Evolutionary conservation across 768 basidiomycete species (phyloP), one percentile per base, ranked within the genome.

Genomic region (Trametes coccinea): DNA sequence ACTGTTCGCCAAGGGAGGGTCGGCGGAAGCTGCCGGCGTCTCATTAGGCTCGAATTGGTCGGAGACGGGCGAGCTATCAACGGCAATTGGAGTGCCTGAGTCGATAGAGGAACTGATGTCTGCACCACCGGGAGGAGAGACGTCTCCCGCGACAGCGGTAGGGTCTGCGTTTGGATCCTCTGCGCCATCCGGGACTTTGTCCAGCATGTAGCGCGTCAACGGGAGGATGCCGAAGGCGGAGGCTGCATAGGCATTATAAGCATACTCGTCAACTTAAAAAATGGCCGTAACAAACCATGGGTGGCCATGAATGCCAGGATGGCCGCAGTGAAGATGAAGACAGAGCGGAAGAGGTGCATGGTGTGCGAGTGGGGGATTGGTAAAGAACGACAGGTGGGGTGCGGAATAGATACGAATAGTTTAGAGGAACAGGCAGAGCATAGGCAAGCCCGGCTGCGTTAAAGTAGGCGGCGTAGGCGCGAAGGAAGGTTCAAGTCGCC

Each of bases 401-500:
- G 30, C 61, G 47, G 44, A 63, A 67, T 47, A 65, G 66, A 34
- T 59, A 59, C 57, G 56, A 69, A 46, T 61, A 69, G 37, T 57
- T 51, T 33, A 57, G 61, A 44, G 40, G 64, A 43, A 58, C 62
- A 53, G 40, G 34, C 5, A 11, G 17, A 17, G 53, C 51, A n/a
- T 48, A 46, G 11, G 46, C 16, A 39, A 57, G 56, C 41, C 52
- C 53, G 59, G 41, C 40, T 50, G 17, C 22, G 11, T 27, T 41
- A 29, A 40, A n/a, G 55, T 39, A 56, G 43, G 44, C 61, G 39
- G 49, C 61, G 34, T 33, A 62, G 48, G 34, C 34, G 34, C 39
- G 33, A 44, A 51, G 30, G n/a, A 31, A 49, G 46, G 41, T 29
- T 30, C 13, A 43, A n/a, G 53, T 43, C 41, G 41, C 41, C 41